Evolutionary conservation across 23 red algal genomes (phyloP), one percentile per base, ranked within the genome.

Genomic region (Gracilaria caudata): DNA sequence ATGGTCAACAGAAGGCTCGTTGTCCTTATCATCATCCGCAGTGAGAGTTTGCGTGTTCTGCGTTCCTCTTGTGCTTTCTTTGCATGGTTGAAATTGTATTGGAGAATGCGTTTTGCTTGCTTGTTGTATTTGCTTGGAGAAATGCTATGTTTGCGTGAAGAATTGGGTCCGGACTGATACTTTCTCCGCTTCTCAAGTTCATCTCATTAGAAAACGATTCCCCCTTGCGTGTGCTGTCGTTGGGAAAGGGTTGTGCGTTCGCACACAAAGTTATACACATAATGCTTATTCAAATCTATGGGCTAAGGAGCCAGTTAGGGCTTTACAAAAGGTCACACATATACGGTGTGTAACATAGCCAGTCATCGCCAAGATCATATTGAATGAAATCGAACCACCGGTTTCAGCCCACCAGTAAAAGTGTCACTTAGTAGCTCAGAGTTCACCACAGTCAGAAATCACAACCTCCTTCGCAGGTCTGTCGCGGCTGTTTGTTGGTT

Each of bases 371-470:
- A 36, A 33, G 0, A 16, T 66, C 32, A 17, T 16, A 0, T 66
- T 6, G 0, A 0, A 36, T 66, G 4, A 1, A 66, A 28, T 28
- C n/a, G 10, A 66, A 0, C 29, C 2, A 36, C 36, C 11, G 61
- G 23, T 24, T 24, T 33, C 32, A 66, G 3, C 29, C 35, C 29
- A 19, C 32, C 14, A 63, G 4, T 36, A n/a, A 35, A 66, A 35
- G 30, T 66, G 32, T 4, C 29, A 36, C 29, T 66, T 66, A 25
- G 12, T 66, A 19, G 7, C 61, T 83, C 72, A 90, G 32, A 90
- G 49, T 57, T 96, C 73, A 6, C 94, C 94, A 79, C 94, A 93
- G 16, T 82, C 68, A 37, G 84, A 73, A 89, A 97, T 93, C 33
- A 86, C 76, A 44, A 97, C 89, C 30, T 51, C 35, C 39, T 78